Conservation (phyloP, 257 asterid genomes). For the Verbascum thapsus region DNA sequence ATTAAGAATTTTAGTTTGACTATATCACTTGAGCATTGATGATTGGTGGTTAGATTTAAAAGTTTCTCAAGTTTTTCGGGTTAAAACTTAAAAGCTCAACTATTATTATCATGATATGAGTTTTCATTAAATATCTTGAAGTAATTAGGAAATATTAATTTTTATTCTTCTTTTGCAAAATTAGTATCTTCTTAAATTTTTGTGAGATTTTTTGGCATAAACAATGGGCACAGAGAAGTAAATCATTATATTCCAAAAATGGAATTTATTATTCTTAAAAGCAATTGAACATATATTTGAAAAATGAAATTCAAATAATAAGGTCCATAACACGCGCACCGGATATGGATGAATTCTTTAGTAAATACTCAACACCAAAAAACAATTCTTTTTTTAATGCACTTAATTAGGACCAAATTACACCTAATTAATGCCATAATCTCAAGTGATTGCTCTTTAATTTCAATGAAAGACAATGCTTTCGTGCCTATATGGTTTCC, state of each 20-base stretch:
- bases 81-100: too few species aligned
- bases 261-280: neutral
- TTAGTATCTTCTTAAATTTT: too few species aligned
- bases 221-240: neutral
- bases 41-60: too few species aligned
- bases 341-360: neutral
- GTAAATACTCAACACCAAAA: neutral
- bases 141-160: too few species aligned
- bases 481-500: neutral
- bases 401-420: neutral
- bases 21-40: too few species aligned
- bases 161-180: too few species aligned
- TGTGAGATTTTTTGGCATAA: too few species aligned
- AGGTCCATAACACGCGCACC: neutral
- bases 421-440: conserved; percentile 6
- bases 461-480: neutral
- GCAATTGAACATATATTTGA: conserved; percentile 6
- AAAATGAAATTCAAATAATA: conserved; percentile 4
- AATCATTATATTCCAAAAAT: neutral
- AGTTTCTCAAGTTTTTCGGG: too few species aligned
- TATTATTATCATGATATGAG: too few species aligned
- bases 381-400: neutral
- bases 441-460: neutral
- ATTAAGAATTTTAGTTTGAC: too few species aligned
- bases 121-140: too few species aligned